Evolutionary conservation across 2,329 filamentous ascomycete genomes (phyloP).

Genomic region (Pseudogymnoascus sp.): DNA sequence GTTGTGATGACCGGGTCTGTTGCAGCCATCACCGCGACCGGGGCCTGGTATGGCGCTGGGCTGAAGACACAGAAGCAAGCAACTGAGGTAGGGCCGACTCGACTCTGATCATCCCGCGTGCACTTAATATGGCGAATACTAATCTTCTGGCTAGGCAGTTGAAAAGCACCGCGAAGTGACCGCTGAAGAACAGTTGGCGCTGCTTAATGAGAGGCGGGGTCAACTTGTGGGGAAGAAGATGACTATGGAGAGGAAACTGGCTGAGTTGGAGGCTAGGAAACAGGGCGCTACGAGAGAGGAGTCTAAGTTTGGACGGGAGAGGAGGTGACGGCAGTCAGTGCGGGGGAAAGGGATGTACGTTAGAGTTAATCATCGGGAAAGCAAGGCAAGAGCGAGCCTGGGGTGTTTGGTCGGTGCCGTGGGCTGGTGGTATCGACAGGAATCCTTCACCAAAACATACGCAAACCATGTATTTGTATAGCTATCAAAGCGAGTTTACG

Average conservation of each 20-base stretch:
- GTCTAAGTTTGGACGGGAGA: conserved; percentile 30
- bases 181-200: conserved; percentile 48
- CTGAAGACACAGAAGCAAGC: conserved; percentile 48
- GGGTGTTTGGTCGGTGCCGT: neutral
- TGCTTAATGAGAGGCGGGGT: conserved; percentile 45
- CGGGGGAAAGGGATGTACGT: neutral
- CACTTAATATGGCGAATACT: neutral
- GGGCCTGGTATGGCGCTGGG: conserved; percentile 54
- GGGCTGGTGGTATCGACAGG: neutral
- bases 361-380: neutral
- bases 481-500: neutral
- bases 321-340: conserved; percentile 16
- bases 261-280: conserved; percentile 40
- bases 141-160: conserved; percentile 32
- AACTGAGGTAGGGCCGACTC: conserved; percentile 39
- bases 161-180: conserved; percentile 44
- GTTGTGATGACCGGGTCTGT: conserved; percentile 50
- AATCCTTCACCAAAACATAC: neutral
- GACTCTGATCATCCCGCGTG: neutral
- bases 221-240: conserved; percentile 45
- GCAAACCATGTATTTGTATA: neutral
- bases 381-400: neutral
- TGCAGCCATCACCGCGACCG: conserved; percentile 49
- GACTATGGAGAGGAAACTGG: conserved; percentile 51
- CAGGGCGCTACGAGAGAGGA: conserved; percentile 35